Conservation (phyloP, 2,329 filamentous ascomycete genomes). For the Ophioceras dolichostomum region DNA sequence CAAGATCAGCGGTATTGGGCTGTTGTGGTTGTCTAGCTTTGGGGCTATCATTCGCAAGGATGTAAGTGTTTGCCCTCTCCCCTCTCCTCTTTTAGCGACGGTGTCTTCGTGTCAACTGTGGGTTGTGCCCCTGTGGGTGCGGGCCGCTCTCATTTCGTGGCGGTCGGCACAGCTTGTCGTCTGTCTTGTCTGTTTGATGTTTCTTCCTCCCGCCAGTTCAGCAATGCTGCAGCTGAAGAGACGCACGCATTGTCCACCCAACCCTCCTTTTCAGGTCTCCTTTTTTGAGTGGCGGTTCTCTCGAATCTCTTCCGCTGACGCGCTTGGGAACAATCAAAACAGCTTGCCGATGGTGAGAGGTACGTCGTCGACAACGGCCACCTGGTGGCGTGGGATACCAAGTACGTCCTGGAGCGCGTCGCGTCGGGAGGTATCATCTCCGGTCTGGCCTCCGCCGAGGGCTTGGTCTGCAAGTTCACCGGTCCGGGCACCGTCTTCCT, state of each 20-base stretch:
- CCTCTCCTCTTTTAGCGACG: slow-evolving; percentile 3
- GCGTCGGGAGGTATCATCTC: slow-evolving; percentile 89
- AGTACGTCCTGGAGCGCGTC: slow-evolving; percentile 83
- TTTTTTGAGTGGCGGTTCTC: background rate
- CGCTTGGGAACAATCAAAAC: slow-evolving; percentile 1
- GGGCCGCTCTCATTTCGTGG: too few species aligned
- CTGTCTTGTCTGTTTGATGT: too few species aligned
- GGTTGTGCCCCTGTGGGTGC: too few species aligned
- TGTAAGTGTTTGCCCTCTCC: slow-evolving; percentile 36
- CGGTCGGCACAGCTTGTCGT: too few species aligned
- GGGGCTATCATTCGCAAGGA: slow-evolving; percentile 93
- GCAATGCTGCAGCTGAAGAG: too few species aligned
- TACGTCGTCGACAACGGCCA: slow-evolving; percentile 93
- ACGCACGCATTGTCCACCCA: too few species aligned
- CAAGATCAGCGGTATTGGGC: slow-evolving; percentile 66
- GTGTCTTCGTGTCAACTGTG: background rate
- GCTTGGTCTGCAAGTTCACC: slow-evolving; percentile 87
- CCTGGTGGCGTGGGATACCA: slow-evolving; percentile 91
- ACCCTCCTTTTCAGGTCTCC: too few species aligned
- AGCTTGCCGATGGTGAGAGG: slow-evolving; percentile 58
- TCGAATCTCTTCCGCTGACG: background rate
- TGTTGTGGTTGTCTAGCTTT: slow-evolving; percentile 86
- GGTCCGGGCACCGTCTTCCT: slow-evolving; percentile 85
- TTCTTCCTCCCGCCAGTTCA: too few species aligned
- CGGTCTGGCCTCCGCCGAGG: slow-evolving; percentile 70